Conservation (phyloP, 140 eudicot genomes). For the Oenanthe javanica region DNA sequence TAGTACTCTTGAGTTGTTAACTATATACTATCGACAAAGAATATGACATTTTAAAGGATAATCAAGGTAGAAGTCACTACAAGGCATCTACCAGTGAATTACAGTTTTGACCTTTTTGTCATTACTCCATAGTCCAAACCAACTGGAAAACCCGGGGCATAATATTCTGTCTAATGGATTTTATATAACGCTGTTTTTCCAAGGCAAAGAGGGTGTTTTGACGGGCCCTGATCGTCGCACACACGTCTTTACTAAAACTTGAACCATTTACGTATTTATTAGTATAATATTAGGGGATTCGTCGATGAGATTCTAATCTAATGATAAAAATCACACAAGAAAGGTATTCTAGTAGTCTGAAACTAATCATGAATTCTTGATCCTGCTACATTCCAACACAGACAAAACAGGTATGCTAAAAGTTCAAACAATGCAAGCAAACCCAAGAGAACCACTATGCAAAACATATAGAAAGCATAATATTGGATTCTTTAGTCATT, state of each 20-base stretch:
- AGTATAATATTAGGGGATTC: too few relatives aligned
- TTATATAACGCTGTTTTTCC: neutral
- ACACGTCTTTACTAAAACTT: neutral
- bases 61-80: neutral
- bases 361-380: neutral
- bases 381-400: neutral
- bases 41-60: constrained; percentile 2
- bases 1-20: neutral
- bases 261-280: too few relatives aligned
- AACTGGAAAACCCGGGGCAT: neutral
- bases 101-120: neutral
- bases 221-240: neutral
- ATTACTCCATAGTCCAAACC: neutral
- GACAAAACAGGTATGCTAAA: neutral
- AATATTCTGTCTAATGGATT: neutral
- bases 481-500: neutral
- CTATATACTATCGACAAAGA: neutral
- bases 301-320: too few relatives aligned
- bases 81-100: neutral
- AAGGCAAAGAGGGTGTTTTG: neutral
- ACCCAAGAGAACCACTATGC: neutral
- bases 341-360: too few relatives aligned
- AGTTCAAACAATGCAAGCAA: neutral
- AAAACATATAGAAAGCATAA: neutral
- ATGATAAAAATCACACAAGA: neutral